phyloP scores from a whole-genome alignment of 345 rosid species.

The Eucalyptus brandiana region DNA sequence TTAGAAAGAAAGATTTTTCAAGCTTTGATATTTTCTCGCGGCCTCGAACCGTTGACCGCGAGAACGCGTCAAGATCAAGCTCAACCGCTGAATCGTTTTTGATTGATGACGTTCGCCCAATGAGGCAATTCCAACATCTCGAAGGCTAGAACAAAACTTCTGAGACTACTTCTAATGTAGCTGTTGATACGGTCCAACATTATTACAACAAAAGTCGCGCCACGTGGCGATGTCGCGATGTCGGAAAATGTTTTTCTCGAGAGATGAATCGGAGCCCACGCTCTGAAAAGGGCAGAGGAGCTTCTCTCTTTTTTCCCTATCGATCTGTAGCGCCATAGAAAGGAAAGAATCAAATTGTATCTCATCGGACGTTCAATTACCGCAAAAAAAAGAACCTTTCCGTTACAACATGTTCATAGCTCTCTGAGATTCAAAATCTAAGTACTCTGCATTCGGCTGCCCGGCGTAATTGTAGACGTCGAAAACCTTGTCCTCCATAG shows the following conservation, averaged over 20 bases:
- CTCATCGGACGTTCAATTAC: background rate
- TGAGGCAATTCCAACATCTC: background rate
- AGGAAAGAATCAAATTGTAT: background rate
- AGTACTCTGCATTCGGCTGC: conserved; percentile 23
- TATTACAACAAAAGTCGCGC: background rate
- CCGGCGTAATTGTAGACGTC: conserved; percentile 39
- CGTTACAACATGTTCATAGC: conserved; percentile 31
- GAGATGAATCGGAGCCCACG: background rate
- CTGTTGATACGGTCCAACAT: background rate
- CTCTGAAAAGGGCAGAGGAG: background rate
- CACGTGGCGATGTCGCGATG: background rate
- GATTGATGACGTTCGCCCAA: background rate
- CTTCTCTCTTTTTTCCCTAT: background rate
- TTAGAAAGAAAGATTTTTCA: background rate
- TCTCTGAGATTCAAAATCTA: conserved; percentile 40
- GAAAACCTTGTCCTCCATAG: conserved; percentile 33
- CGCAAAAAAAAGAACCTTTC: background rate
- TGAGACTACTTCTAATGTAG: background rate
- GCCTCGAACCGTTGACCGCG: background rate
- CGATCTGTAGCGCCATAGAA: background rate
- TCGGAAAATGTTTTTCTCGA: background rate
- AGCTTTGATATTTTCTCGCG: background rate
- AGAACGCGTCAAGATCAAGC: background rate
- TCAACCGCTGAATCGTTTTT: background rate
- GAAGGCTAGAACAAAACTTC: background rate